Evolutionary conservation across 805 yeast species (phyloP), one percentile per base, ranked within the genome.

Genomic region (Hanseniaspora pseudoguilliermondii): DNA sequence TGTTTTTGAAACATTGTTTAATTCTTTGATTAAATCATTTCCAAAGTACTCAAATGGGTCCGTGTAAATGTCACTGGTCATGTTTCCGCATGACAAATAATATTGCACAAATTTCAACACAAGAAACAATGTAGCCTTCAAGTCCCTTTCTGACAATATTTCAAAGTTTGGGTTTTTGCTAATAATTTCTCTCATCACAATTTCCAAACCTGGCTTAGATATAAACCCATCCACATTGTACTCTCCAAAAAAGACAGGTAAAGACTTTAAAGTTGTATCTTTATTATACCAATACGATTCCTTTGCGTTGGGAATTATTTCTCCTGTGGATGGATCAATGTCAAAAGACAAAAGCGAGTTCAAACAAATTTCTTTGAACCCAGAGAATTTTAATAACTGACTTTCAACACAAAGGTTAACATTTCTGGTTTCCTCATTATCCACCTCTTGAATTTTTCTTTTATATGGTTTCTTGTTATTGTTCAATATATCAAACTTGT

Each of bases 21-120:
- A 18, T 27, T 43, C 50, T n/a, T 48, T 39, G 5, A 53, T 35
- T 11, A 53, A 38, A 39, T 46, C 41, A 39, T 53, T 44, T 5
- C 40, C 56, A 46, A 46, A 46, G 20, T 38, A 46, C 20, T 53
- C 56, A 46, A 53, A 53, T 1, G 56, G 56, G 20, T 53, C 56
- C 1, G 40, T 46, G 29, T 29, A 46, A 10, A 53, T 53, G 18
- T 53, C 56, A 27, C 46, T 23, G 10, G 41, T 39, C 46, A 53
- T 53, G 27, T 53, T 53, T 15, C 15, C 47, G 27, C 56, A 53
- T 27, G 56, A 44, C 11, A 53, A 29, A 39, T 42, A 16, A 46
- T 53, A 53, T 39, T 53, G 56, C 10, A 53, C 40, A 39, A 46
- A 53, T 21, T 53, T 53, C 27, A 53, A 32, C 15, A 53, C 50